A percentile compares a stretch with the other conserved stretches of the same genome.
Evolutionary conservation across 345 rosid species (phyloP).

Genomic region (Conringia planisiliqua): DNA sequence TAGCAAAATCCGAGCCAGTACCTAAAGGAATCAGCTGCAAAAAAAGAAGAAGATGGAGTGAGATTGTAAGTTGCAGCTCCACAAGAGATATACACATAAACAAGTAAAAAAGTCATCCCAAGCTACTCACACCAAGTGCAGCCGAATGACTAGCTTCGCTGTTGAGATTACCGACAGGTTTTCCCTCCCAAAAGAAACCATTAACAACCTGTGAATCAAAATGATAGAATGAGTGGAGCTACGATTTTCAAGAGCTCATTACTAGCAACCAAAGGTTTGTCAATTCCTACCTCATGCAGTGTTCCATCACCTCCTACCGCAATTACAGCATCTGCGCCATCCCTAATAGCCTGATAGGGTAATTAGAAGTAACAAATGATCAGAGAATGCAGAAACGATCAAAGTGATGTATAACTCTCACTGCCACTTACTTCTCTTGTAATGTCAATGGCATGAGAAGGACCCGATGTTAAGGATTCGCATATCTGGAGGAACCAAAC

Average conservation of each 20-base stretch:
- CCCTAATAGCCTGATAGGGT: conserved; percentile 66
- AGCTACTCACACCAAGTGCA: conserved; percentile 86
- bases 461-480: conserved; percentile 88
- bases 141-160: conserved; percentile 52
- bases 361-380: neutral
- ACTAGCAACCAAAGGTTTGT: neutral
- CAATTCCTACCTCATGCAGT: conserved; percentile 70
- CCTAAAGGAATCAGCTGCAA: conserved; percentile 89
- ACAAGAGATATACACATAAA: neutral
- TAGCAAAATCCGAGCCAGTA: conserved; percentile 92
- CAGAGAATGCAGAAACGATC: neutral
- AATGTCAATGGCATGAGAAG: conserved; percentile 86
- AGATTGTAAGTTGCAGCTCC: neutral
- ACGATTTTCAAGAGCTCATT: neutral
- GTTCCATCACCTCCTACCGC: conserved; percentile 99
- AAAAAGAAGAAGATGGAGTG: neutral
- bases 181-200: conserved; percentile 92
- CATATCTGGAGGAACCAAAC: conserved; percentile 49
- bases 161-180: conserved; percentile 49
- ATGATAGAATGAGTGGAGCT: neutral
- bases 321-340: conserved; percentile 94
- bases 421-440: conserved; percentile 73
- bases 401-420: conserved; percentile 1
- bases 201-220: conserved; percentile 64
- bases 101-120: neutral